Evolutionary conservation across 2,329 filamentous ascomycete genomes (phyloP).

Genomic region (Nemania sp.): DNA sequence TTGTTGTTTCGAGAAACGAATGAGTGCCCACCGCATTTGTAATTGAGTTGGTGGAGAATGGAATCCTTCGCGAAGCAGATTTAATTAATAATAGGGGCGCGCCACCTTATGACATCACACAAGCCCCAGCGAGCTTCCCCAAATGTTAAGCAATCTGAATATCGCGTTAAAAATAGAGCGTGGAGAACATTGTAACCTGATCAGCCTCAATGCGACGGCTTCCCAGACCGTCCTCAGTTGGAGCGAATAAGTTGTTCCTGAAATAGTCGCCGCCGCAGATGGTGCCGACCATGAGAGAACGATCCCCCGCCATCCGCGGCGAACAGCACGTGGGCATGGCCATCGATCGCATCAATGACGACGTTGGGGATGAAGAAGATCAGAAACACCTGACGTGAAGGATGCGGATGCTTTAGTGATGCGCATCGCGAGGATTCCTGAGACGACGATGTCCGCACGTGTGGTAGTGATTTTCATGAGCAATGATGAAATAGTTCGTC

Average conservation of each 20-base stretch:
- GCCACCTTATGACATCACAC: background rate
- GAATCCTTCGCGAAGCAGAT: background rate
- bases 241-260: background rate
- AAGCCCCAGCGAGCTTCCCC: background rate
- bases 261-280: background rate
- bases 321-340: background rate
- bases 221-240: background rate
- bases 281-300: background rate
- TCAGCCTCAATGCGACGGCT: background rate
- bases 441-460: background rate
- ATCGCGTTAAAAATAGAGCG: background rate
- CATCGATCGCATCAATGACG: background rate
- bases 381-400: background rate
- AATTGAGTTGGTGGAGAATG: background rate
- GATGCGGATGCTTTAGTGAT: background rate
- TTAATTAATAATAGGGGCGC: background rate
- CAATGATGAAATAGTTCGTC: background rate
- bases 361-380: background rate
- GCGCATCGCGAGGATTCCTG: background rate
- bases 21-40: no score
- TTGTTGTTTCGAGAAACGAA: no score
- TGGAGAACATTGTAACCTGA: background rate
- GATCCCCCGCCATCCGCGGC: no score
- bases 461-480: background rate
- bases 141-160: background rate